Base-by-base conservation (phyloP, 345 rosid species). In the Citrus reticulata region DNA sequence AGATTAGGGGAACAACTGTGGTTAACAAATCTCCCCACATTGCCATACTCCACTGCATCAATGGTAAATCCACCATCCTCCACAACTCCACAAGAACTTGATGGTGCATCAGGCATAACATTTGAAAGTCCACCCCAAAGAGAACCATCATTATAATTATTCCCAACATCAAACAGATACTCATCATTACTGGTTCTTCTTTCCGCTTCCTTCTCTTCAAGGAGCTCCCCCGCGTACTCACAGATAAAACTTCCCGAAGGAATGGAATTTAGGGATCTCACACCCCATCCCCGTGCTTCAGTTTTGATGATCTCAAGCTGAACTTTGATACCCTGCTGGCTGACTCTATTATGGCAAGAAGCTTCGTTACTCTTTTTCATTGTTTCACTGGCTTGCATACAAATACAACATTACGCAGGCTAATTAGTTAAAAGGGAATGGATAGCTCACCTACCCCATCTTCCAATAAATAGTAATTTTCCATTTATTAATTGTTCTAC, bases 1-100 rank as follows among this genome's bases (percentile, higher is more conserved):
- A 94, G 86, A 82, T 93, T 96, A 2, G 98, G 99, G 2, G 98
- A 91, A 83, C 97, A 96, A 67, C 98, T 89, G 72, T 94, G 97
- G 87, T 96, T 96, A 72, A 96, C 85, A 68, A 96, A 91, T 78
- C 99, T 91, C 73, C 98, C 97, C 2, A 94, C 66, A 46, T 93
- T 93, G 13, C 97, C 98, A 80, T 62, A 80, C 57, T 32, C 72
- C 17, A 3, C 32, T 30, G 32, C 32, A 30, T 3, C 32, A 30
- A 30, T 30, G 32, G 32, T 30, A 30, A 30, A 30, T 30, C 32
- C 32, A 30, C 32, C 32, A 30, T 81, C 86, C 72, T 77, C 85
- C 39, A 83, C 87, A 78, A 40, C 81, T 84, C 81, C 87, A 16
- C 19, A 9, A 73, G 79, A 74, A 81, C 62, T 79, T 68, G 84